Conservation (phyloP, 1,284 basidiomycete species). For the Ganoderma lucidum region DNA sequence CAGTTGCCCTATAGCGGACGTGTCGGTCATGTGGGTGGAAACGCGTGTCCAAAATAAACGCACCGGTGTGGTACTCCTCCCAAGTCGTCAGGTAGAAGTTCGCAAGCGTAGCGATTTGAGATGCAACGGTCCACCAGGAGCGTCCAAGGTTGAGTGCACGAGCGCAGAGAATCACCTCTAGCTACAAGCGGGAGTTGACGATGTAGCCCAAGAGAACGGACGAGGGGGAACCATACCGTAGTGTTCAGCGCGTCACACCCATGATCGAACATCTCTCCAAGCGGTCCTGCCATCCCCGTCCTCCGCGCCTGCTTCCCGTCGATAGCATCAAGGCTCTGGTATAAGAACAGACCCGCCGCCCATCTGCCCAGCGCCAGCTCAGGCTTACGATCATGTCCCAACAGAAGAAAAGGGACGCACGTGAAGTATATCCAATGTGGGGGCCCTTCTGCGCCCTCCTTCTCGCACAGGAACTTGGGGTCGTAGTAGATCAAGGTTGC, state of each 20-base stretch:
- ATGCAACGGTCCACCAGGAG: slow-evolving; percentile 96
- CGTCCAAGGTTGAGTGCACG: slow-evolving; percentile 91
- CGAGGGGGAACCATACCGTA: slow-evolving; percentile 60
- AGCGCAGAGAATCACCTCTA: slow-evolving; percentile 85
- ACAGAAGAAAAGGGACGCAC: slow-evolving; percentile 50
- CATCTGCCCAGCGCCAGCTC: slow-evolving; percentile 54
- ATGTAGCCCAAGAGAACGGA: background rate
- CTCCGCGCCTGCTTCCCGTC: slow-evolving; percentile 95
- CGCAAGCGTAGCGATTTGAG: slow-evolving; percentile 86
- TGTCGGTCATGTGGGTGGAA: background rate
- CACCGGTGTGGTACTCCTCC: slow-evolving; percentile 97
- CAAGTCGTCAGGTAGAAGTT: slow-evolving; percentile 98
- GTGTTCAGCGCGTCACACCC: slow-evolving; percentile 96
- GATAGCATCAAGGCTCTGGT: slow-evolving; percentile 91
- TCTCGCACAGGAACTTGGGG: slow-evolving; percentile 74
- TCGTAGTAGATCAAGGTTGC: slow-evolving; percentile 85
- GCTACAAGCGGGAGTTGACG: slow-evolving; percentile 48
- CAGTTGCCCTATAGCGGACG: slow-evolving; percentile 64
- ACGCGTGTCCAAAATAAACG: slow-evolving; percentile 18
- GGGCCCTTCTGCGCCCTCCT: slow-evolving; percentile 67
- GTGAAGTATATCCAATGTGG: slow-evolving; percentile 90
- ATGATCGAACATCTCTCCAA: slow-evolving; percentile 98
- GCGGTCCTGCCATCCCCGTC: slow-evolving; percentile 94
- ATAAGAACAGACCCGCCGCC: slow-evolving; percentile 89
- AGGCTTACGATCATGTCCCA: background rate